phyloP scores from a whole-genome alignment of 257 asterid species.

The Solanum sejunctum region DNA sequence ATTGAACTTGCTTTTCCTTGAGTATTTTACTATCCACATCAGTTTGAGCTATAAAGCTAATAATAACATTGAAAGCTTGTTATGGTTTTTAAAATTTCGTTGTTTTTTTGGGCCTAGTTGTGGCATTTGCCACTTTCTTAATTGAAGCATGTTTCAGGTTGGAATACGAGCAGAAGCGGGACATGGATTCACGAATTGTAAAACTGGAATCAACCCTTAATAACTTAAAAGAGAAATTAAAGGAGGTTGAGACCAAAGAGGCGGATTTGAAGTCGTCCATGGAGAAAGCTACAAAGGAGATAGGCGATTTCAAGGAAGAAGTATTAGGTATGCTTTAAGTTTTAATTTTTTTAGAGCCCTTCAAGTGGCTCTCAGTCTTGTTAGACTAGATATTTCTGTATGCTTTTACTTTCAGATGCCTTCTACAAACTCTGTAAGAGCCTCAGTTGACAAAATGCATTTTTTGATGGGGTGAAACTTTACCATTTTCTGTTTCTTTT shows the following conservation, averaged over 20 bases:
- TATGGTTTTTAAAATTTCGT: neutral
- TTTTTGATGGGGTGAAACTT: neutral
- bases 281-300: constrained; percentile 52
- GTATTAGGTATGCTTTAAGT: constrained; percentile 38
- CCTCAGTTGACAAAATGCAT: neutral
- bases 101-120: neutral
- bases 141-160: constrained; percentile 27
- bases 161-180: constrained; percentile 93
- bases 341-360: neutral
- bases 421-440: neutral
- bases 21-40: neutral
- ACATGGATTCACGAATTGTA: constrained; percentile 67
- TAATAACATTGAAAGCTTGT: neutral
- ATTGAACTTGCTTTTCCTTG: neutral
- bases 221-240: constrained; percentile 37
- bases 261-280: constrained; percentile 42
- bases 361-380: neutral
- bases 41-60: neutral
- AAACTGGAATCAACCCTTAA: constrained; percentile 62
- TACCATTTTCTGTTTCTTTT: neutral
- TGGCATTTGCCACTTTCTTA: neutral
- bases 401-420: neutral
- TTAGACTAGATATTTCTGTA: neutral
- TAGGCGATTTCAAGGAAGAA: constrained; percentile 46
- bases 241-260: constrained; percentile 54